Conservation (phyloP, 768 basidiomycete species). For the Leccinellum rugosiceps region DNA sequence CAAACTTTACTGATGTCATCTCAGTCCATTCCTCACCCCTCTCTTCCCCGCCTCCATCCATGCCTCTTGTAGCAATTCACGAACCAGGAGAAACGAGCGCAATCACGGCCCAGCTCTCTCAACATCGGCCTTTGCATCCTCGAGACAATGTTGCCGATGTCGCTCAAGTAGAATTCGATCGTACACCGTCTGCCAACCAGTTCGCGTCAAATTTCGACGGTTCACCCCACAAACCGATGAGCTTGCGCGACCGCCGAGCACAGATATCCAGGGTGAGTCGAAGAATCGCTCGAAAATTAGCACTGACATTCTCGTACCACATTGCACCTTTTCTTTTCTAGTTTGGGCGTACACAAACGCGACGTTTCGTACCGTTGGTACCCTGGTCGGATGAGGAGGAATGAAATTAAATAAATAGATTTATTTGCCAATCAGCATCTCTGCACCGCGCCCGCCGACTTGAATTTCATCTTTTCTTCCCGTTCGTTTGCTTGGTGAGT, state of each 20-base stretch:
- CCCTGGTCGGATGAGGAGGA: conserved; percentile 33
- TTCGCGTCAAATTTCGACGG: background rate
- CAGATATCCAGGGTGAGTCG: conserved; percentile 27
- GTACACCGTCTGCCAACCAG: background rate
- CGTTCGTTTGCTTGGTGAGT: too few species aligned
- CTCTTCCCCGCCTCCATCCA: conserved; percentile 10
- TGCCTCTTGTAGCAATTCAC: background rate
- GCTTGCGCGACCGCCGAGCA: conserved; percentile 30
- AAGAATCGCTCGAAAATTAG: background rate
- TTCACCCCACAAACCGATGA: conserved; percentile 28
- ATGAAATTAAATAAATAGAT: conserved; percentile 13
- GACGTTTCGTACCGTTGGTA: conserved; percentile 28
- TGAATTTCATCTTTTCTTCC: background rate
- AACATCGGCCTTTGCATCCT: background rate
- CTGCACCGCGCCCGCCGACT: background rate
- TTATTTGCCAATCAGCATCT: conserved; percentile 6
- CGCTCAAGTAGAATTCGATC: background rate
- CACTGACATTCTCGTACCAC: background rate
- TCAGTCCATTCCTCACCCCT: conserved; percentile 18
- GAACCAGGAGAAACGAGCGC: background rate
- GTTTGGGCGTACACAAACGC: conserved; percentile 26
- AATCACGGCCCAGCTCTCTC: background rate
- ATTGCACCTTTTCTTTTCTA: conserved; percentile 9
- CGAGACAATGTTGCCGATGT: background rate
- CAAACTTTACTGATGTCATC: conserved; percentile 3